Evolutionary conservation across 2,329 filamentous ascomycete genomes (phyloP), one percentile per base, ranked within the genome.

Genomic region (Colletotrichum caudatum): DNA sequence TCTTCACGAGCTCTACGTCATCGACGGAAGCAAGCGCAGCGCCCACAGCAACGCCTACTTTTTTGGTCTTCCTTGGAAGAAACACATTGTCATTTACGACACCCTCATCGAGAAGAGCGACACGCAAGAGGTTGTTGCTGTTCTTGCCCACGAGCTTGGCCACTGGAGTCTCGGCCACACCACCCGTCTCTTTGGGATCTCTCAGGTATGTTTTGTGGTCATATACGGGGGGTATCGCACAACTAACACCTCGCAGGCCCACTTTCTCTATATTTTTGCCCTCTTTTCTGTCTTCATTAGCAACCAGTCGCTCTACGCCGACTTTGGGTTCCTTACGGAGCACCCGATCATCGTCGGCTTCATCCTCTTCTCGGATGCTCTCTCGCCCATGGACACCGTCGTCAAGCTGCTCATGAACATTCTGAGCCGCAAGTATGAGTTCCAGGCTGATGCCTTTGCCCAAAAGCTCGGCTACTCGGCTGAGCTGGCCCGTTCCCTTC

Each of bases 41-140:
- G 92, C 93, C 41, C 94, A 97, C 84, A 94, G 92, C 82, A 97
- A 97, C 80, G 94, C 94, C 44, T 96, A 97, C 83, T 99, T 99
- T 85, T 98, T 97, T 77, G 96, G 96, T 72, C 89, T 99, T 67
- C 96, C 96, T 53, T 99, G 95, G 95, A 98, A 98, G 89, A 98
- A 98, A 89, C 97, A 98, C 86, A 99, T 99, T 85, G 96, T 99
- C 78, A 97, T 99, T 79, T 99, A 97, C 81, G 96, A 99, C 80
- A 99, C 97, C 6, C 84, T 99, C 74, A 94, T 99, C 74, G 95
- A 98, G 83, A 97, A 98, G 89, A 96, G 93, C 81, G 90, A 95
- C 74, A 91, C 93, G 5, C 89, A 96, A 78, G 96, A 99, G 82
- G 95, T 99, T 51, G 94, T 97, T 71, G 95, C 96, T 75, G 95